Base-by-base conservation (phyloP, 768 basidiomycete species). In the Boletus tylopilopsis region DNA sequence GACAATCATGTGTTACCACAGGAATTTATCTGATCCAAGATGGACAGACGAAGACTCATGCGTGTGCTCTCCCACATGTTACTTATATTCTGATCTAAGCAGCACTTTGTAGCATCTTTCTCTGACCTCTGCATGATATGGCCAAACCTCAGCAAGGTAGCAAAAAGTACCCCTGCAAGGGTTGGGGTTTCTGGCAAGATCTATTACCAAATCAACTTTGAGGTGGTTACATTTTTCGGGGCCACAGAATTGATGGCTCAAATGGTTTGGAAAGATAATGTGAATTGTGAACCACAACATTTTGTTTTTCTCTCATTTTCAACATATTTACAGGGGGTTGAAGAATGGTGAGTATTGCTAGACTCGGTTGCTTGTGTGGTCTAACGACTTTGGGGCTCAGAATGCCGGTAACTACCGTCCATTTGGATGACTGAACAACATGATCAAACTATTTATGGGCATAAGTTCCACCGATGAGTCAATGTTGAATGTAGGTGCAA, bases 11-110 rank as follows among this genome's bases (percentile, higher is more conserved):
- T 45, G 46, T 21, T 55, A 55, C 41, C 46, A 38, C 1, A 51
- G 54, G 3, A 13, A 18, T 7, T 2, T 34, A 25, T 8, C 46
- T 13, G 8, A 38, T 13, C 54, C 54, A 1, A 24, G 6, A 19
- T 55, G 54, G 54, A 3, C 38, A 1, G 54, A 55, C n/a, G n/a
- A 47, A 15, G 54, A 55, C 27, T 2, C 29, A 52, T 45, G 54
- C 18, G 19, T 43, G 50, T 34, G 22, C 9, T 38, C 24, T 24
- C 18, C 32, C 7, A 7, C 3, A 3, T 19, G 16, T 32, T 10
- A 8, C 21, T 32, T 10, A 8, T 25, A 21, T n/a, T 34, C 24
- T 34, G 13, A 23, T 43, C 37, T 15, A 41, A 19, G n/a, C 25
- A 6, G 16, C 22, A 9, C 9, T 13, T 16, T 40, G 23, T 6